Evolutionary conservation across 768 basidiomycete species (phyloP).

Genomic region (Leccinellum rugosiceps): DNA sequence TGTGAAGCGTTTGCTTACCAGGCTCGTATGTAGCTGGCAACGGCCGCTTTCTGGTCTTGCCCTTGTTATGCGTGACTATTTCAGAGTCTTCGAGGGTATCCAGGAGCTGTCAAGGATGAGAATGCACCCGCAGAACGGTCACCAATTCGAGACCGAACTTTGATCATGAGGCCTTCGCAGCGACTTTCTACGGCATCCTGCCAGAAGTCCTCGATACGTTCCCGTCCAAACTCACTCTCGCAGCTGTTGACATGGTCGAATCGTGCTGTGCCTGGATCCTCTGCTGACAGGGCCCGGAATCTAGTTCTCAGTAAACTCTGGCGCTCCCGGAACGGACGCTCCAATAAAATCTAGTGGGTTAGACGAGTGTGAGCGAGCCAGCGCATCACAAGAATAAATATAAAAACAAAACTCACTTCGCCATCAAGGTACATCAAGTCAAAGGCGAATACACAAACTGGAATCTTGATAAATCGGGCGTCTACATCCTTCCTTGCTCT

Average conservation of each 20-base stretch:
- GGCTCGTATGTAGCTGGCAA: constrained; percentile 86
- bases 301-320: constrained; percentile 57
- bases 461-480: constrained; percentile 67
- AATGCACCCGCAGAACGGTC: background rate
- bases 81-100: constrained; percentile 49
- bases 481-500: constrained; percentile 82
- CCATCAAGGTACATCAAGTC: constrained; percentile 87
- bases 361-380: background rate
- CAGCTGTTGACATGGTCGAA: constrained; percentile 74
- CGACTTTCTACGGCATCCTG: constrained; percentile 67
- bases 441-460: constrained; percentile 84
- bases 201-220: constrained; percentile 74
- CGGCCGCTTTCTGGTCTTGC: constrained; percentile 53
- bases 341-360: constrained; percentile 56
- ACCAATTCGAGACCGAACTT: constrained; percentile 42
- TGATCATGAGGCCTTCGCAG: constrained; percentile 94
- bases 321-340: constrained; percentile 66
- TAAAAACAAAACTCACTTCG: constrained; percentile 46
- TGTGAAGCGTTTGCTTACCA: constrained; percentile 33
- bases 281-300: constrained; percentile 54
- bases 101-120: constrained; percentile 48
- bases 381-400: background rate
- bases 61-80: constrained; percentile 32
- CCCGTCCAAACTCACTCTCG: constrained; percentile 59
- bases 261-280: constrained; percentile 48